These are phyloP conservation scores for Penicillium longicatenatum DNA, from an alignment of 495 filamentous ascomycete species.

Conservation along the genomic window DNA sequence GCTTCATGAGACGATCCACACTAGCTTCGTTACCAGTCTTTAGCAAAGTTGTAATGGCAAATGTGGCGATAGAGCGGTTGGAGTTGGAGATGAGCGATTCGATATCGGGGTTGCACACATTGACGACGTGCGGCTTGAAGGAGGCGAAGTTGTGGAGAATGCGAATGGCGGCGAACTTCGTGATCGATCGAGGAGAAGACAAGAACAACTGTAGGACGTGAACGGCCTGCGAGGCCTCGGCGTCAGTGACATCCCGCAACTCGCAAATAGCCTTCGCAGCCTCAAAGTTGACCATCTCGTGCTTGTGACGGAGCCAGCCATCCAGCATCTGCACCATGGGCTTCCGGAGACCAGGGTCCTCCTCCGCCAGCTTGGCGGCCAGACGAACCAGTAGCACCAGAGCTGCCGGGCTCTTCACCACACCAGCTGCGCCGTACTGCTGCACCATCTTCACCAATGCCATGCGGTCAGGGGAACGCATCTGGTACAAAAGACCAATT, in stretches of 20 bases:
- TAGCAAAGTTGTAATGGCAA: constrained; percentile 94
- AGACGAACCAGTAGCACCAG: constrained; percentile 89
- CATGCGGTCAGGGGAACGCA: constrained; percentile 97
- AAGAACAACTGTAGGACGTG: constrained; percentile 96
- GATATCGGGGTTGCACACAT: constrained; percentile 94
- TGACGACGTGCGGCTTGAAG: constrained; percentile 91
- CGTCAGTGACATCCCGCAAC: constrained; percentile 88
- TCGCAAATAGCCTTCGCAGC: constrained; percentile 97
- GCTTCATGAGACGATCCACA: constrained; percentile 97
- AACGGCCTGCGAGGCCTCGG: constrained; percentile 88
- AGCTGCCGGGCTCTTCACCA: constrained; percentile 91
- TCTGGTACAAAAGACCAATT: constrained; percentile 96
- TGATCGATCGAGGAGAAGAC: constrained; percentile 92
- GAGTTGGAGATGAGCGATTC: constrained; percentile 93
- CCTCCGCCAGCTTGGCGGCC: constrained; percentile 92
- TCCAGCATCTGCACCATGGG: constrained; percentile 95
- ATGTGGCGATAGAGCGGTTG: constrained; percentile 97
- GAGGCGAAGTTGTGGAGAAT: constrained; percentile 95
- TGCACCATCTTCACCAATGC: constrained; percentile 99
- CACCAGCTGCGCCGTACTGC: constrained; percentile 88
- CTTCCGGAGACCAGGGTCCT: constrained; percentile 83
- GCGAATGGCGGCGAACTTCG: constrained; percentile 96
- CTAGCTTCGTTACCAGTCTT: constrained; percentile 98
- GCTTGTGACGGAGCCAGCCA: constrained; percentile 97
- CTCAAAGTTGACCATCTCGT: constrained; percentile 99